Conservation (phyloP, 2,329 filamentous ascomycete species). For the Trichophyton mentagrophytes region DNA sequence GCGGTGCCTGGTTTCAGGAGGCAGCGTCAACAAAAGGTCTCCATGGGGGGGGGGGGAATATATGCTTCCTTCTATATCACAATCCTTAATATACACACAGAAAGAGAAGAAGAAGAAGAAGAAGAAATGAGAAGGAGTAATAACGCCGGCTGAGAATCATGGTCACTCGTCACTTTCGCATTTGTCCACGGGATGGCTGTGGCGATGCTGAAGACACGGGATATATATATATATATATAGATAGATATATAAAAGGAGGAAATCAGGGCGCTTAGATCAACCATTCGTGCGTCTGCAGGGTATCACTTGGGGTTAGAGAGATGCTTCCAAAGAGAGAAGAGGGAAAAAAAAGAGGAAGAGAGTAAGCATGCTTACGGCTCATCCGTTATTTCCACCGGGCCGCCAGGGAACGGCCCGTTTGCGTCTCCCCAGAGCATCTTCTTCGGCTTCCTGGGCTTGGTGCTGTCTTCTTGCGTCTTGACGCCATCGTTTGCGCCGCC, state of each 20-base stretch:
- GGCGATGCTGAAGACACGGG: not conserved
- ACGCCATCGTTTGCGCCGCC: constrained; percentile 2
- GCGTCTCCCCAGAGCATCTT: constrained; percentile 7
- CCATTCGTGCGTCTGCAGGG: not conserved
- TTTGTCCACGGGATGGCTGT: not conserved
- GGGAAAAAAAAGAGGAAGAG: no score
- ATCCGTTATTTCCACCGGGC: constrained; percentile 12
- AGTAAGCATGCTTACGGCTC: constrained; percentile 11
- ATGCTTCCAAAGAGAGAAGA: not conserved
- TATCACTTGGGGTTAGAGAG: not conserved
- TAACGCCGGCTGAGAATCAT: constrained; percentile 2
- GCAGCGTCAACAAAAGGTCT: no score
- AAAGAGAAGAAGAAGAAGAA: no score
- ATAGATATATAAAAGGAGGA: not conserved
- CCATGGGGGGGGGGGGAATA: not conserved
- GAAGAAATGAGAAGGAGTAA: no score
- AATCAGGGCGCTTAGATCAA: constrained; percentile 1
- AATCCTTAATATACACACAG: not conserved
- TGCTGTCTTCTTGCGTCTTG: not conserved
- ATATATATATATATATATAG: not conserved
- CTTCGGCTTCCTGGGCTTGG: not conserved
- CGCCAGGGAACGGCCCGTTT: not conserved
- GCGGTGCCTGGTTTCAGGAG: not conserved
- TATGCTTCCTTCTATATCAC: not conserved
- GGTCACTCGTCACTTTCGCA: not conserved